Percentiles rank a stretch among this genome's conserved stretches.
These are phyloP conservation scores for Xerocomellus chrysenteron DNA, from an alignment of 768 basidiomycete genomes.

Conservation along the genomic window DNA sequence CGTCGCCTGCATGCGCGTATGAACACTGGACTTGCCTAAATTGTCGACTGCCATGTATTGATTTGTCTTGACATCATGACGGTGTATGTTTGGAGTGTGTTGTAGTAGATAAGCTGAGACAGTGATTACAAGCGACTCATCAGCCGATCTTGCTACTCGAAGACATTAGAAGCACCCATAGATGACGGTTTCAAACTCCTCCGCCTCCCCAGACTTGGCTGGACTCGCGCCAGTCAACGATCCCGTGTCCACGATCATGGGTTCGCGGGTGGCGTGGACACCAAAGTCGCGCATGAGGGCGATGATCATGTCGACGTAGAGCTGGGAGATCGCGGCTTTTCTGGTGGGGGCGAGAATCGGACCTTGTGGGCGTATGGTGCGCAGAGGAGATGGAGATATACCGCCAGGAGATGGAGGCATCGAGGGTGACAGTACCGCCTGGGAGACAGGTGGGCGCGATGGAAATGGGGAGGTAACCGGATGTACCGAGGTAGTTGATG, in stretches of 20 bases:
- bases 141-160: too few species aligned
- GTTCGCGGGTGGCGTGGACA: slow-evolving; percentile 65
- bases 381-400: slow-evolving; percentile 96
- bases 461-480: slow-evolving; percentile 85
- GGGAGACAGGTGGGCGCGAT: slow-evolving; percentile 84
- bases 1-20: background rate
- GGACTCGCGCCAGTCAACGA: background rate
- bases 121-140: too few species aligned
- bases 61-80: slow-evolving; percentile 4
- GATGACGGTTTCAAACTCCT: slow-evolving; percentile 61
- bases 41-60: background rate
- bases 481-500: slow-evolving; percentile 74
- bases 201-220: slow-evolving; percentile 95
- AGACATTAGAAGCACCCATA: too few species aligned
- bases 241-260: too few species aligned
- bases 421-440: slow-evolving; percentile 80
- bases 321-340: slow-evolving; percentile 95
- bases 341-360: slow-evolving; percentile 88
- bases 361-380: slow-evolving; percentile 88
- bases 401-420: slow-evolving; percentile 95
- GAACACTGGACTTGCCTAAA: slow-evolving; percentile 3
- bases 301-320: slow-evolving; percentile 99
- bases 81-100: background rate
- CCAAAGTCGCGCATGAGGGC: slow-evolving; percentile 97
- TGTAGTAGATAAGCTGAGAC: too few species aligned